Evolutionary conservation across 1,284 basidiomycete species (phyloP), one percentile per base, ranked within the genome.

Genomic region (Trichosporon ovoides): DNA sequence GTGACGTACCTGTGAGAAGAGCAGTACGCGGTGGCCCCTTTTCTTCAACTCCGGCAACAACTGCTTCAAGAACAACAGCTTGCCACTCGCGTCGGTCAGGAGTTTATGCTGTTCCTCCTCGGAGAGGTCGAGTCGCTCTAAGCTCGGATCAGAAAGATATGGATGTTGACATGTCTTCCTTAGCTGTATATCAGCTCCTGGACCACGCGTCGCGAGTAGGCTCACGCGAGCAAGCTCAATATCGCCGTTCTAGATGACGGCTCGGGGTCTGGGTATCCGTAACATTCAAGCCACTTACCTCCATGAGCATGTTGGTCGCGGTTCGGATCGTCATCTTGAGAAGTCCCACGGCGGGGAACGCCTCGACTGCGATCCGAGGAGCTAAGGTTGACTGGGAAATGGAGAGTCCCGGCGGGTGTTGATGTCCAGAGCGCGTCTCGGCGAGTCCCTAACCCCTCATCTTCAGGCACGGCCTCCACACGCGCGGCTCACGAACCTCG

Each of bases 1-100:
- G 34, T 13, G 28, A 56, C 82, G 69, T 76, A 95, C 96, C 81
- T 98, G 96, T 76, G 92, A 96, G 79, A 98, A 99, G 24, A 98
- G 80, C 20, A 99, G 81, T n/a, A 98, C 86, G 24, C 96, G 87
- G 77, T 98, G 96, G 0, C 92, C 93, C 40, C 87, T 85, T 53
- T 85, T 84, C 71, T 90, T 91, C 55, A 99, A 83, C 75, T 93
- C 90, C 0, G 90, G 89, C 37, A 98, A 81, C 50, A 98, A 78
- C 51, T 80, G 77, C 74, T 88, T 91, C 43, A 99, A 81, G 55
- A 96, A 83, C 33, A 86, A 84, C 53, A 99, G 80, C 78, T 98
- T 98, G 34, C 87, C 85, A 65, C 91, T 94, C 1, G 85, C 90
- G 57, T 88, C 87, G 46, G 92, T 85, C 37, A 97, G 78, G 63